Conservation (phyloP, 805 yeast species). For the Candida argentea region DNA sequence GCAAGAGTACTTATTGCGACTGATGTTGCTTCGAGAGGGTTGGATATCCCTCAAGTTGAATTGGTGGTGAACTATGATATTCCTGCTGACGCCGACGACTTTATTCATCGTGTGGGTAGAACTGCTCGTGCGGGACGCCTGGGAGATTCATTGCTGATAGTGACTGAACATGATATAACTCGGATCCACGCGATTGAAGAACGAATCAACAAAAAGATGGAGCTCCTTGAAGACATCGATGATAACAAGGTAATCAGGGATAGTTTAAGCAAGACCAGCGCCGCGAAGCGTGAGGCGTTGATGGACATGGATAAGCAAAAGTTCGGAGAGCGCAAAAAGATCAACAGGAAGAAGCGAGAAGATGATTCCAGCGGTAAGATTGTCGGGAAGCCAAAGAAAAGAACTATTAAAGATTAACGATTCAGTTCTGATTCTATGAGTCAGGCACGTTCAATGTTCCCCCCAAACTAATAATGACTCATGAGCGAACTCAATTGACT, state of each 20-base stretch:
- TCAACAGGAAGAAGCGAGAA: constrained; percentile 34
- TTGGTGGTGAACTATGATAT: constrained; percentile 86
- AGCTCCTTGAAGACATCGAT: constrained; percentile 55
- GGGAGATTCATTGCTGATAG: constrained; percentile 76
- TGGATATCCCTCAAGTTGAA: constrained; percentile 90
- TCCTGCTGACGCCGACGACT: constrained; percentile 94
- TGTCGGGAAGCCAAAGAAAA: constrained; percentile 2
- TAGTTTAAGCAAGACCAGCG: constrained; percentile 58
- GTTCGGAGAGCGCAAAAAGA: constrained; percentile 66
- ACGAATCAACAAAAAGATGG: constrained; percentile 72
- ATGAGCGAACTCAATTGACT: too few relatives aligned
- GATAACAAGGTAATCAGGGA: constrained; percentile 72
- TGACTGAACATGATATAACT: constrained; percentile 76
- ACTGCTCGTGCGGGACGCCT: constrained; percentile 95
- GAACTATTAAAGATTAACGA: neutral
- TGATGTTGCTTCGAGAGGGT: constrained; percentile 95
- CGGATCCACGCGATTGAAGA: constrained; percentile 82
- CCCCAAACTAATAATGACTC: too few relatives aligned
- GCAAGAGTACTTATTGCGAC: constrained; percentile 91
- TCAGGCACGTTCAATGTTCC: too few relatives aligned
- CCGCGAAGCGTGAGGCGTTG: constrained; percentile 81
- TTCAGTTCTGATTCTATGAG: neutral
- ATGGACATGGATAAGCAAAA: constrained; percentile 90
- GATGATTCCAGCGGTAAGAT: constrained; percentile 2
- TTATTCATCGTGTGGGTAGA: constrained; percentile 95